phyloP scores from a whole-genome alignment of 768 basidiomycete species.

The Mycena latifolia region DNA sequence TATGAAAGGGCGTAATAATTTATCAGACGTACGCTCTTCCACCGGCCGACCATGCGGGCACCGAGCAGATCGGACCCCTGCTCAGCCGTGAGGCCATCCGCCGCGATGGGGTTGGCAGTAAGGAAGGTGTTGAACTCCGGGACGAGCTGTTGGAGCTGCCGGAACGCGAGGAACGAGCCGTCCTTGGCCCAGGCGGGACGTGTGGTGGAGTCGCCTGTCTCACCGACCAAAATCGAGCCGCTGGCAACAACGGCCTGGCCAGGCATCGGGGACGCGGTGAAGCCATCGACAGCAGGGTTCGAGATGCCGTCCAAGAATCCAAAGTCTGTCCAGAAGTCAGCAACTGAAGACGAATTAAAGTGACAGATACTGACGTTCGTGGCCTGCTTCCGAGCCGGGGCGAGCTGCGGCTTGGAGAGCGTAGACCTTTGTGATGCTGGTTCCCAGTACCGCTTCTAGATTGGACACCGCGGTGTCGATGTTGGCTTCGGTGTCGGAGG shows the following conservation, averaged over 20 bases:
- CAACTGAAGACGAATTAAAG: slow-evolving; percentile 34
- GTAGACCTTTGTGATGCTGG: slow-evolving; percentile 34
- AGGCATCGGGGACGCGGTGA: slow-evolving; percentile 25
- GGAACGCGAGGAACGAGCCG: slow-evolving; percentile 48
- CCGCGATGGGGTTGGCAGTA: slow-evolving; percentile 51
- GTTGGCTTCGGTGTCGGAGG: slow-evolving; percentile 27
- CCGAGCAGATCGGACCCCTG: slow-evolving; percentile 64
- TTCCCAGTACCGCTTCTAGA: slow-evolving; percentile 28
- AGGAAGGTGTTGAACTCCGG: slow-evolving; percentile 58
- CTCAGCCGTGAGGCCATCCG: slow-evolving; percentile 48
- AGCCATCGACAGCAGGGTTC: slow-evolving; percentile 33
- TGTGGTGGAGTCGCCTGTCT: slow-evolving; percentile 35
- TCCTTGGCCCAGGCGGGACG: slow-evolving; percentile 43
- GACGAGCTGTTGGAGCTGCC: slow-evolving; percentile 38
- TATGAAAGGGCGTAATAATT: no score
- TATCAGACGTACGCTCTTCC: slow-evolving; percentile 60
- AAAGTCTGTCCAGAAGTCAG: slow-evolving; percentile 33
- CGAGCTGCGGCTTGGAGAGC: slow-evolving; percentile 37
- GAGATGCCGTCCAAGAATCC: slow-evolving; percentile 33
- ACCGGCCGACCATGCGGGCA: slow-evolving; percentile 66
- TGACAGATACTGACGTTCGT: slow-evolving; percentile 41
- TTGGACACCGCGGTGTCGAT: slow-evolving; percentile 30
- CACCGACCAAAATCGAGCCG: slow-evolving; percentile 39
- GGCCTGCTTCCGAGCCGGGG: slow-evolving; percentile 38
- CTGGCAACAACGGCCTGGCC: slow-evolving; percentile 34